Evolutionary conservation across 2,329 filamentous ascomycete species (phyloP).

Genomic region (Cercospora citrullina): DNA sequence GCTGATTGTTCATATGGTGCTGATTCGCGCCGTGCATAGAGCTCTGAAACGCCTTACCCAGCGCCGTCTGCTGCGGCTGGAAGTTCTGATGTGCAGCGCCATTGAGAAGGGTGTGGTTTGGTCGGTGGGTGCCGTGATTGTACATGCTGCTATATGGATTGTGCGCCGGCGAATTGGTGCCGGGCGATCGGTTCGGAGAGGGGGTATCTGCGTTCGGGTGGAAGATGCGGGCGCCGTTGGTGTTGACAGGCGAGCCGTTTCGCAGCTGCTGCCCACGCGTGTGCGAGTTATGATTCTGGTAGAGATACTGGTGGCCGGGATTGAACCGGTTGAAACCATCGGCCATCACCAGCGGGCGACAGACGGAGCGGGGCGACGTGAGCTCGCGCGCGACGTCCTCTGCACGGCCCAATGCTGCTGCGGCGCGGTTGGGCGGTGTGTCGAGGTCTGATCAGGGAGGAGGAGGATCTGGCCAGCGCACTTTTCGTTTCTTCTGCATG

Average conservation of each 20-base stretch:
- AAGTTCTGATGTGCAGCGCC: constrained; percentile 61
- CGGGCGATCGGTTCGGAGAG: constrained; percentile 60
- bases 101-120: constrained; percentile 75
- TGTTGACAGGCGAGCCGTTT: constrained; percentile 49
- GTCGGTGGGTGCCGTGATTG: constrained; percentile 64
- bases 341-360: constrained; percentile 60
- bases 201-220: constrained; percentile 52
- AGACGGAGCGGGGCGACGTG: constrained; percentile 20
- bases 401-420: constrained; percentile 21
- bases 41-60: constrained; percentile 70
- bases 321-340: constrained; percentile 66
- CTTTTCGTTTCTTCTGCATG: constrained; percentile 54
- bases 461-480: constrained; percentile 47
- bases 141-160: constrained; percentile 75
- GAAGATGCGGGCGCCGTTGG: constrained; percentile 43
- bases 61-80: constrained; percentile 53
- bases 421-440: constrained; percentile 27
- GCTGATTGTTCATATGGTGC: constrained; percentile 45
- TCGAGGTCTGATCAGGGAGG: constrained; percentile 41
- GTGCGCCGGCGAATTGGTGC: constrained; percentile 52
- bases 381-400: constrained; percentile 17
- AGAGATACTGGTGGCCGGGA: constrained; percentile 59
- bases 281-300: constrained; percentile 53
- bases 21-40: constrained; percentile 51
- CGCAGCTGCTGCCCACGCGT: constrained; percentile 48